Base-by-base conservation (phyloP, 2,329 filamentous ascomycete genomes). In the Aspergillus fructus region DNA sequence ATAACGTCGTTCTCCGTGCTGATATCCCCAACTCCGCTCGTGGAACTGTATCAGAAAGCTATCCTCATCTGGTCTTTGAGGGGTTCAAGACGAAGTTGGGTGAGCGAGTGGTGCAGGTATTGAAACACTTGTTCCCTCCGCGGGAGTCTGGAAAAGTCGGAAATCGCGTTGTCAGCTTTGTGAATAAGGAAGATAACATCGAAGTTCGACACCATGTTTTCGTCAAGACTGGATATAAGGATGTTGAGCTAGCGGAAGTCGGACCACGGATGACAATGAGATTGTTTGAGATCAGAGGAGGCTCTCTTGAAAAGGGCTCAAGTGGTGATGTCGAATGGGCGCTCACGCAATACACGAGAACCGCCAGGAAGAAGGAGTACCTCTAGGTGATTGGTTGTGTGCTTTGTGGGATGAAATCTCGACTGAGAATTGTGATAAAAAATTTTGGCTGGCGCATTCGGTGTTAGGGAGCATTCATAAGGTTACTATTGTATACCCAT, bases 231-330 rank as follows among this genome's bases (percentile, higher is more conserved):
- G 89, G 90, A 1, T 94, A 93, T 70, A 88, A 96, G 70, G 90
- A 89, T 58, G 91, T 97, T 3, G 92, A 96, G 74, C 77, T 96
- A 66, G 88, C 90, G 13, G 92, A 96, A 73, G 91, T 96, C 50
- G 92, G 93, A 0, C 94, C 94, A 1, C 83, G 94, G 56, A 96
- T 97, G 91, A 96, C 92, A n/a, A 94, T 97, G 91, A 83, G 91
- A 64, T 80, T 92, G 53, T 99, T 97, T 71, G 91, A 97, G 78
- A 96, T 99, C 60, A 84, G 93, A 47, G 89, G 88, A 53, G 93
- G 94, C 15, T 96, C 93, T 4, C 79, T 97, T 59, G 94, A 97
- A 71, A 96, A 79, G 61, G 74, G 93, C 69, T 96, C 96, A 74
- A 90, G 96, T 64, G 93, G 93, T 4, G 94, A 99, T 75, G 87